phyloP scores from a whole-genome alignment of 352 stramenopile genomes.

The Phytophthora pistaciae region DNA sequence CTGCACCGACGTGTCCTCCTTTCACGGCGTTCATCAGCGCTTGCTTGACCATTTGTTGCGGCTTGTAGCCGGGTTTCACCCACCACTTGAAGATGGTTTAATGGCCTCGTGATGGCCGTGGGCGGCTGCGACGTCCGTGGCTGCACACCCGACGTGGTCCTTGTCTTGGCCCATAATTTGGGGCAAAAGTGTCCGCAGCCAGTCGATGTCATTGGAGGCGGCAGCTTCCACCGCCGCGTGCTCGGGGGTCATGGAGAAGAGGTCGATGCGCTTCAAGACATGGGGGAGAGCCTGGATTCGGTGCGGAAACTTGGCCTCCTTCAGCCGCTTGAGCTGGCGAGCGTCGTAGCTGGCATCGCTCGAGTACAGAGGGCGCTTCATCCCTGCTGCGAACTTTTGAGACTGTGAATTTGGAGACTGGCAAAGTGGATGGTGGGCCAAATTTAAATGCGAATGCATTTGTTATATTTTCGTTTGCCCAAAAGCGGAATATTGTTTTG shows the following conservation, averaged over 20 bases:
- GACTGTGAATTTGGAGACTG: no score
- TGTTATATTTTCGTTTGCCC: no score
- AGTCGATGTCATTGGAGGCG: conserved; percentile 4
- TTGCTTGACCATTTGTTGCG: neutral
- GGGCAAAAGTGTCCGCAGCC: conserved; percentile 6
- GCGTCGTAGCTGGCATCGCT: neutral
- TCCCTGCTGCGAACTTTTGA: neutral
- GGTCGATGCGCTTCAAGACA: conserved; percentile 1
- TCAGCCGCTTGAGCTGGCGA: neutral
- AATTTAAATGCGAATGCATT: no score
- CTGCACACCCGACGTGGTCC: conserved; percentile 3
- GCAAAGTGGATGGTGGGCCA: no score
- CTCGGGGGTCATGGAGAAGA: neutral
- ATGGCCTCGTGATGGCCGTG: conserved; percentile 3
- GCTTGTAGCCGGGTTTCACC: neutral
- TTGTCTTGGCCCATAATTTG: neutral
- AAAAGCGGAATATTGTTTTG: no score
- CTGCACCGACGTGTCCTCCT: neutral
- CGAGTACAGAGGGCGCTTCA: neutral
- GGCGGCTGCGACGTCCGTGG: neutral
- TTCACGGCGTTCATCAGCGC: conserved; percentile 1
- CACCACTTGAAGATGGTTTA: conserved; percentile 1
- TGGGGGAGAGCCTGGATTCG: neutral
- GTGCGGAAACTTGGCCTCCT: neutral
- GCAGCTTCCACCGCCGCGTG: conserved; percentile 1